These are phyloP conservation scores for Plasmodium falciparum DNA, from an alignment of 169 alveolate species.

Conservation along the genomic window DNA sequence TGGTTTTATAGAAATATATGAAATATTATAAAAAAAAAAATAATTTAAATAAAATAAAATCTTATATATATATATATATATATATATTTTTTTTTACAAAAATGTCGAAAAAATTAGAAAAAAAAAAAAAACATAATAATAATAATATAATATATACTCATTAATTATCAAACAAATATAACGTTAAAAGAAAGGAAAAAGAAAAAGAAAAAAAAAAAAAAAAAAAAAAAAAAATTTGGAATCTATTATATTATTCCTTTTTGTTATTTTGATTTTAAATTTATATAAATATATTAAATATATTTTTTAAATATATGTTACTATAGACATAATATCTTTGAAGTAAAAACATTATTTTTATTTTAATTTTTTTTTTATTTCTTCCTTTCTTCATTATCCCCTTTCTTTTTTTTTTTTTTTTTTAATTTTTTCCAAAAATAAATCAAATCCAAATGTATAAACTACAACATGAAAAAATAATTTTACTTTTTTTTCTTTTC, in stretches of 20 bases:
- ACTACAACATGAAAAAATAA: not conserved
- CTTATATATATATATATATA: not conserved
- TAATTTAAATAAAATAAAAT: not conserved
- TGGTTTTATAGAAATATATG: no score
- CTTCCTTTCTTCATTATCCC: not conserved
- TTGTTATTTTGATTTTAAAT: no score
- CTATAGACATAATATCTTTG: no score
- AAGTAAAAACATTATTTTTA: no score
- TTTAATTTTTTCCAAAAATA: constrained; percentile 2
- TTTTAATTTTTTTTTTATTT: not conserved
- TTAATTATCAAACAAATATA: constrained; percentile 24
- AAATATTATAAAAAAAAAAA: no score
- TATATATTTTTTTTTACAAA: not conserved
- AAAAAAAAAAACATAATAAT: not conserved
- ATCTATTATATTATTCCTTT: no score
- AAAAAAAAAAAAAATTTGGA: no score
- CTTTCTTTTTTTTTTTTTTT: no score
- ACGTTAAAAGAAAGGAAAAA: constrained; percentile 28
- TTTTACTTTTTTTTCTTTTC: constrained; percentile 53
- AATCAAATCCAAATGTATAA: not conserved
- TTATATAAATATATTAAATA: no score
- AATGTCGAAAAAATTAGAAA: constrained; percentile 29
- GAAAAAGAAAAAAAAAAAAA: no score
- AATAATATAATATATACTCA: not conserved
- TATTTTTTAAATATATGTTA: no score